Evolutionary conservation across 768 basidiomycete species (phyloP), one percentile per base, ranked within the genome.

Genomic region (Hericium rajendrae): DNA sequence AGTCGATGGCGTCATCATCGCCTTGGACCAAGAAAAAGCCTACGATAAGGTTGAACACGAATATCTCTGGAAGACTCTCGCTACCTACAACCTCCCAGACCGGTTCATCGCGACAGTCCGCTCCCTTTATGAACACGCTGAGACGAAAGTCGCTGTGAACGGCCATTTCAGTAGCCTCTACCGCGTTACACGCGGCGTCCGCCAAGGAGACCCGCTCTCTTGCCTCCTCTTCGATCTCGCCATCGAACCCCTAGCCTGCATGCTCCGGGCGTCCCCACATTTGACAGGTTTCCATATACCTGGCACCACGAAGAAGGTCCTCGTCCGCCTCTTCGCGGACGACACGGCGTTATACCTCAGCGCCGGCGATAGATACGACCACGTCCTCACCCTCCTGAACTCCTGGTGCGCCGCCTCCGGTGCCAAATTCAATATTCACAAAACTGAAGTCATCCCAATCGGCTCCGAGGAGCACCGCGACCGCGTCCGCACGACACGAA

Each of bases 371-470:
- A 53, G 61, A 5, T 69, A 68, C 10, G 49, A 52, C 0, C 57
- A 56, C 0, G 67, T 78, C 0, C 37, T 60, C 2, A 1, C 37
- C 0, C 65, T 77, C 1, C 72, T 78, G 0, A 22, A 67, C 0
- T 46, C 38, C 0, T 80, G 78, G 78, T 79, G 74, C 56, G 18
- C 15, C 0, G 74, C 70, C 3, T 73, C 73, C 6, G 62, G 68
- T 0, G 78, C 76, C 0, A 73, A 71, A 48, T 79, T 78, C 59
- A 79, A 78, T 53, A 56, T 63, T 0, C 49, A 54, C 0, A 80
- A 80, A 60, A 78, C 76, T 0, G 68, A 72, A 37, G 59, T 75
- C 0, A 64, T 77, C 0, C 74, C 72, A 0, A 62, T 75, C 0
- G 73, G 76, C 0, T 38, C 56, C 2, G 32, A 37, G 4, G 52